These are phyloP conservation scores for Candida pseudoglaebosa DNA, from an alignment of 805 yeast genomes.

Conservation along the genomic window DNA sequence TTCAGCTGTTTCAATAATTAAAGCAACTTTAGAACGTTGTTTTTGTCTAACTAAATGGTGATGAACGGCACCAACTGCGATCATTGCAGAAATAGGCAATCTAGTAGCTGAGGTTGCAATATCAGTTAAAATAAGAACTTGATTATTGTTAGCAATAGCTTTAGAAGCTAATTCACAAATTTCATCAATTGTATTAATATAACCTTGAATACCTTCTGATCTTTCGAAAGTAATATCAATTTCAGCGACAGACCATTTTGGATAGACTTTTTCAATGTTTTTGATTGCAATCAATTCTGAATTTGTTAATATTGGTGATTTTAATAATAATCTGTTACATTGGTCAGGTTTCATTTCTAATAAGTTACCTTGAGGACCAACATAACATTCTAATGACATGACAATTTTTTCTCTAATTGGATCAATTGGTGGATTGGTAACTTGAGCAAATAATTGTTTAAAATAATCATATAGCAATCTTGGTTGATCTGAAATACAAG, in stretches of 20 bases:
- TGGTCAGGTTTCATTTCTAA: conserved; percentile 89
- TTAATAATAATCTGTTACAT: conserved; percentile 81
- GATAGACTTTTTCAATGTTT: conserved; percentile 69
- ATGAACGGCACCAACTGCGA: conserved; percentile 96
- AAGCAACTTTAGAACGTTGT: conserved; percentile 92
- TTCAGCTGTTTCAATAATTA: conserved; percentile 90
- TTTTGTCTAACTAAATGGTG: conserved; percentile 94
- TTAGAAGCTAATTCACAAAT: conserved; percentile 83
- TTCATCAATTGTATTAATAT: conserved; percentile 77
- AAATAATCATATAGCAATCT: conserved; percentile 87
- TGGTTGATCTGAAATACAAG: conserved; percentile 92
- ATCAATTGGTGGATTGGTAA: conserved; percentile 97
- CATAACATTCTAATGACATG: conserved; percentile 94
- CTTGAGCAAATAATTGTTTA: conserved; percentile 96
- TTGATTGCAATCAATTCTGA: conserved; percentile 72
- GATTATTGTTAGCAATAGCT: conserved; percentile 72
- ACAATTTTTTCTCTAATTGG: conserved; percentile 96
- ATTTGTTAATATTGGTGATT: conserved; percentile 76
- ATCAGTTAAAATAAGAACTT: conserved; percentile 77
- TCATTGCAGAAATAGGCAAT: conserved; percentile 78
- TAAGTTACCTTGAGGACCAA: conserved; percentile 97
- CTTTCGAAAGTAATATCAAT: conserved; percentile 89
- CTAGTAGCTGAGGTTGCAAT: conserved; percentile 54
- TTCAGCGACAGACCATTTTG: conserved; percentile 77
- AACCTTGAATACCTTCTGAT: conserved; percentile 80